Evolutionary conservation across 805 yeast species (phyloP).

Genomic region (Ogataea pilisensis): DNA sequence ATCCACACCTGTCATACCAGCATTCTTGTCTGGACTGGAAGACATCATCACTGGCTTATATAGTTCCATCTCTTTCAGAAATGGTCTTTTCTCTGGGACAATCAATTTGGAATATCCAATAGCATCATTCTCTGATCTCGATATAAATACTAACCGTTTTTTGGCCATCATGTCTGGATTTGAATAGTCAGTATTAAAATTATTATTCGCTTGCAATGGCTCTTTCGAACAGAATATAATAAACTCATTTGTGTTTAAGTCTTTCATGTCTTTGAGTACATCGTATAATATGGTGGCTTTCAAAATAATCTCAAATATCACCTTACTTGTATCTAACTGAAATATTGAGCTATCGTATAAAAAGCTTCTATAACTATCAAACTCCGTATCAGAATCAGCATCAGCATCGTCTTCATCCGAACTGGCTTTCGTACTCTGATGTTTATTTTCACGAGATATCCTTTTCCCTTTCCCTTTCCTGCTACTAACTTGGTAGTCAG

Average conservation of each 20-base stretch:
- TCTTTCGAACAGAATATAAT: conserved; percentile 40
- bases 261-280: conserved; percentile 53
- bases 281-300: conserved; percentile 50
- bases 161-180: conserved; percentile 11
- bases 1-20: too few relatives aligned
- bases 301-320: conserved; percentile 49
- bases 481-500: background rate
- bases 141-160: conserved; percentile 50
- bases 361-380: conserved; percentile 15
- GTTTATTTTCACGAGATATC: background rate
- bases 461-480: background rate
- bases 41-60: conserved; percentile 18
- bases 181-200: background rate
- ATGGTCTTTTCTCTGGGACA: conserved; percentile 58
- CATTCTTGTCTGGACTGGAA: conserved; percentile 6
- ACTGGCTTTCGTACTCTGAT: conserved; percentile 14
- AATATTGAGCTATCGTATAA: conserved; percentile 29
- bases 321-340: conserved; percentile 35
- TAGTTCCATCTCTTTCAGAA: conserved; percentile 56
- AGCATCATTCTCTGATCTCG: conserved; percentile 52
- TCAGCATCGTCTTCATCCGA: conserved; percentile 27
- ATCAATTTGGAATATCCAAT: conserved; percentile 66
- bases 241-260: conserved; percentile 48
- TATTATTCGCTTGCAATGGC: background rate
- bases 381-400: background rate